Percentiles rank a stretch among this genome's conserved stretches.
phyloP scores from a whole-genome alignment of 1,284 basidiomycete species.

The Leccinum olivaceoglutinosum region DNA sequence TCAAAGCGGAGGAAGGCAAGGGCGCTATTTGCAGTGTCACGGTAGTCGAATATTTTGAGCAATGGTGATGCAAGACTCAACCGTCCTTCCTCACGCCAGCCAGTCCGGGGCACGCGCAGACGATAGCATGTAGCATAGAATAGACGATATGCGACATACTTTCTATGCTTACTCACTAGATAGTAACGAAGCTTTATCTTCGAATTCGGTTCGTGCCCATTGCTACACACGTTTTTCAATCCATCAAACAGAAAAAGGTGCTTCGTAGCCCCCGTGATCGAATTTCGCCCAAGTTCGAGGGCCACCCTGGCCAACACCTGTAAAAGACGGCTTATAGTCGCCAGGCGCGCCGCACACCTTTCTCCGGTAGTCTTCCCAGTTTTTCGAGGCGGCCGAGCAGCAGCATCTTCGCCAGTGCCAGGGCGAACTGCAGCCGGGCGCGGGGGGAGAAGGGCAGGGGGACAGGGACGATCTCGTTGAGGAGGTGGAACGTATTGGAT shows the following conservation, averaged over 20 bases:
- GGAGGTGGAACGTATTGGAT: conserved; percentile 37
- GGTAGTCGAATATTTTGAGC: conserved; percentile 10
- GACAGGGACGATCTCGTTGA: conserved; percentile 37
- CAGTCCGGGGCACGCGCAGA: neutral
- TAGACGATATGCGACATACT: conserved; percentile 30
- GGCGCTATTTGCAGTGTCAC: conserved; percentile 14
- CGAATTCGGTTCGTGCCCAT: conserved; percentile 56
- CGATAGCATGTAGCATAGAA: conserved; percentile 33
- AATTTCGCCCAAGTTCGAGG: no score
- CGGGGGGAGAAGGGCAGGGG: conserved; percentile 25
- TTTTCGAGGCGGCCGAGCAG: no score
- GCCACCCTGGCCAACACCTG: no score
- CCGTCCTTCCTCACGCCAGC: no score
- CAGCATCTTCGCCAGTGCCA: no score
- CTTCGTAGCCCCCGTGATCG: no score
- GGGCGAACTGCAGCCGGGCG: no score
- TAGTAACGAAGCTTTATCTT: conserved; percentile 38
- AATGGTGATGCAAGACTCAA: conserved; percentile 2
- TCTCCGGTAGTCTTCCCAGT: no score
- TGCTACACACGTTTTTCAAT: conserved; percentile 44
- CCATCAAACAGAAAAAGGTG: no score
- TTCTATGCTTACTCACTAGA: conserved; percentile 12
- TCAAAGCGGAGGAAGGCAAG: neutral
- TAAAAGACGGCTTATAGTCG: no score
- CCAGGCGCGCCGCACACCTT: no score